These are phyloP conservation scores for Parasitella parasitica DNA, from an alignment of 371 early-diverging fungal genomes.

Conservation along the genomic window DNA sequence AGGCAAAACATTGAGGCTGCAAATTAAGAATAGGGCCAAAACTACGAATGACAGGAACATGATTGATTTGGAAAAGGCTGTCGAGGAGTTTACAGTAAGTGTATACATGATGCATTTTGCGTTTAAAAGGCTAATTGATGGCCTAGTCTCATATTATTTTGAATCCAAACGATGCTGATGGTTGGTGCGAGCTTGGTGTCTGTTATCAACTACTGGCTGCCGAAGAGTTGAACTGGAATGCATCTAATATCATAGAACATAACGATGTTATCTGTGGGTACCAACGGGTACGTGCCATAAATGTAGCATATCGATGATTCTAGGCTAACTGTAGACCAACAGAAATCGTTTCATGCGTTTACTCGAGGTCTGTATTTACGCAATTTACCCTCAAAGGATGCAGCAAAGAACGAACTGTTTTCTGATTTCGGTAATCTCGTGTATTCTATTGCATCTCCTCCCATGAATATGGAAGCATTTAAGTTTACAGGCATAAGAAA, in stretches of 20 bases:
- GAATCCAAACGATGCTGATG: conserved; percentile 58
- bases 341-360: conserved; percentile 64
- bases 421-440: conserved; percentile 61
- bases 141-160: conserved; percentile 32
- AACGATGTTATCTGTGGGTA: conserved; percentile 52
- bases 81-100: conserved; percentile 56
- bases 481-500: conserved; percentile 2
- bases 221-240: conserved; percentile 69
- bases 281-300: conserved; percentile 65
- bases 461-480: conserved; percentile 67
- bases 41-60: conserved; percentile 55
- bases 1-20: conserved; percentile 60
- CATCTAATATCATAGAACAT: conserved; percentile 55
- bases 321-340: too few species aligned
- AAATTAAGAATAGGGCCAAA: conserved; percentile 58
- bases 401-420: conserved; percentile 34
- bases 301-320: neutral
- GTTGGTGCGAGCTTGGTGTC: conserved; percentile 67
- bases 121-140: neutral
- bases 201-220: conserved; percentile 61
- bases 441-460: conserved; percentile 64
- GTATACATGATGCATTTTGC: neutral
- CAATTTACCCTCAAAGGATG: neutral
- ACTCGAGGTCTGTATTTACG: conserved; percentile 39
- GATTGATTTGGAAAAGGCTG: conserved; percentile 61